Evolutionary conservation across 1,284 basidiomycete genomes (phyloP).

Genomic region (Austroboletus novae-zelandiae): DNA sequence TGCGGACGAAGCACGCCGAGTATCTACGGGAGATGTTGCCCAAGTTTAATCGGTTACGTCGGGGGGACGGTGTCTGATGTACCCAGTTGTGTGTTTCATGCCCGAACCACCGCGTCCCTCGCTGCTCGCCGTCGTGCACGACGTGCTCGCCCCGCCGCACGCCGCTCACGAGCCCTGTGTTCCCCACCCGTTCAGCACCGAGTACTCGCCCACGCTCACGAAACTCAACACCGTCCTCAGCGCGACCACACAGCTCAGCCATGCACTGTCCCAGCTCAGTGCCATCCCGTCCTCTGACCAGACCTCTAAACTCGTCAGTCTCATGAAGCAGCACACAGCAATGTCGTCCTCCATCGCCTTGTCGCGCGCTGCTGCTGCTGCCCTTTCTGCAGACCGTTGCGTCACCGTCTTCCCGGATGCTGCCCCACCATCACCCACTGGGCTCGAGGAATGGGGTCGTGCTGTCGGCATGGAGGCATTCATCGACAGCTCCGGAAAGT

Average conservation of each 20-base stretch:
- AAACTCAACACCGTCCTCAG: conserved; percentile 51
- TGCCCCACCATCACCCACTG: conserved; percentile 33
- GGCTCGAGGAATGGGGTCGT: conserved; percentile 58
- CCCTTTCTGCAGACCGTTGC: conserved; percentile 21
- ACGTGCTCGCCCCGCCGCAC: conserved; percentile 17
- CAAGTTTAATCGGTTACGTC: conserved; percentile 76
- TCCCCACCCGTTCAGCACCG: conserved; percentile 49
- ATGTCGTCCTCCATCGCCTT: conserved; percentile 36
- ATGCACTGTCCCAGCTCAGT: conserved; percentile 52
- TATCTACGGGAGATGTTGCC: conserved; percentile 89
- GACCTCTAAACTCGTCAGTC: conserved; percentile 58
- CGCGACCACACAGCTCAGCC: conserved; percentile 48
- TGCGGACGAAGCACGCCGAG: conserved; percentile 85
- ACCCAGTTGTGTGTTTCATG: too few species aligned
- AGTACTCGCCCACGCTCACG: conserved; percentile 40
- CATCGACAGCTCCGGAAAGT: conserved; percentile 51
- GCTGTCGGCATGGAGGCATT: conserved; percentile 71
- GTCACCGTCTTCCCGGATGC: conserved; percentile 29
- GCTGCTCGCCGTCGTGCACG: conserved; percentile 28
- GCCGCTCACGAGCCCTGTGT: conserved; percentile 27
- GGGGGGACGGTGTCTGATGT: conserved; percentile 48
- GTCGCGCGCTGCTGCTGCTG: conserved; percentile 22
- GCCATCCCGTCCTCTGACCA: conserved; percentile 49
- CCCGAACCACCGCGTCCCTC: conserved; percentile 13
- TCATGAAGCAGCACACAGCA: conserved; percentile 59